Percentiles rank a stretch among this genome's conserved stretches.
Conservation (phyloP, 768 basidiomycete genomes). For the Polyporus arcularius region DNA sequence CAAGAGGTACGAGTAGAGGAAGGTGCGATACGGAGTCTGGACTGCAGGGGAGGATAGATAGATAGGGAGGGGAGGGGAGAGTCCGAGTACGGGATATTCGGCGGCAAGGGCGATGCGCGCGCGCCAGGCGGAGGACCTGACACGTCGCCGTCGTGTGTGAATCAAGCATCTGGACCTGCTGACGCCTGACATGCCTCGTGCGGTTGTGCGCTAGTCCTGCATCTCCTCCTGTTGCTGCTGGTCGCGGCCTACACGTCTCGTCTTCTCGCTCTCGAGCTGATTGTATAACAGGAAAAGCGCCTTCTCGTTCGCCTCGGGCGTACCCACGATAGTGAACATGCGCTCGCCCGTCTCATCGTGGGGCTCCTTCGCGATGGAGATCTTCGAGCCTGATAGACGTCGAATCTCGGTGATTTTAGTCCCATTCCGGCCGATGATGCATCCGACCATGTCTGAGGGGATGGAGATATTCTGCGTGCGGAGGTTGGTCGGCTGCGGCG, state of each 20-base stretch:
- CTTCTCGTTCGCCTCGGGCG: constrained; percentile 96
- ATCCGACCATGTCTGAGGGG: constrained; percentile 98
- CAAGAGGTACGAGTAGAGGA: background rate
- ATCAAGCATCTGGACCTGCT: constrained; percentile 7
- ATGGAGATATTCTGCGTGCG: constrained; percentile 99
- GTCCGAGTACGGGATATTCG: background rate
- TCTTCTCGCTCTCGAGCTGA: constrained; percentile 95
- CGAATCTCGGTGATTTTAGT: constrained; percentile 99
- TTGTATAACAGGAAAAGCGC: constrained; percentile 97
- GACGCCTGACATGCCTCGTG: background rate
- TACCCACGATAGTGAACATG: constrained; percentile 99
- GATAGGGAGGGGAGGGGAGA: constrained; percentile 1
- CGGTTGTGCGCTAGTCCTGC: constrained; percentile 26
- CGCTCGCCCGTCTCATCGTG: constrained; percentile 99
- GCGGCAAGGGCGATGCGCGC: background rate
- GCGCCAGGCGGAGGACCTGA: background rate
- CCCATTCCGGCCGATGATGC: constrained; percentile 94
- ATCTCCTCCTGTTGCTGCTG: constrained; percentile 72
- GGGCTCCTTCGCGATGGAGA: constrained; percentile 98
- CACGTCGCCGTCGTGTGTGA: constrained; percentile 2
- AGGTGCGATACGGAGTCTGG: constrained; percentile 1
- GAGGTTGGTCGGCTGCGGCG: constrained; percentile 65
- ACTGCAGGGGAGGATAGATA: constrained; percentile 3
- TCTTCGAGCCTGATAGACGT: constrained; percentile 95
- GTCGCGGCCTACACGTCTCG: constrained; percentile 86